phyloP scores from a whole-genome alignment of 495 filamentous ascomycete species.

The Sordaria brevicollis region DNA sequence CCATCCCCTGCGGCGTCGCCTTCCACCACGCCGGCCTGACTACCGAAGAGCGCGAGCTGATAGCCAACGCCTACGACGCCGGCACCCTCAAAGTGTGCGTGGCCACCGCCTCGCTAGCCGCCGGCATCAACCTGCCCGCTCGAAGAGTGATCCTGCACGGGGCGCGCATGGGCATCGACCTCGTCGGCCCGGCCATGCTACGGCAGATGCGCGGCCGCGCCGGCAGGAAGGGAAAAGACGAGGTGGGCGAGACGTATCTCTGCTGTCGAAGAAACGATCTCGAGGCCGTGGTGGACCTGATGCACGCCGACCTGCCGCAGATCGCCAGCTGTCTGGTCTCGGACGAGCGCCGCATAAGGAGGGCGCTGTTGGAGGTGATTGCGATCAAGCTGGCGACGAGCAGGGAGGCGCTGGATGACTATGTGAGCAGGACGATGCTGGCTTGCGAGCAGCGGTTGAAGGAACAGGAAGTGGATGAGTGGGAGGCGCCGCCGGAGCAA shows the following conservation, averaged over 20 bases:
- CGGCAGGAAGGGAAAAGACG: slow-evolving; percentile 75
- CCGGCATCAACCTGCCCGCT: slow-evolving; percentile 66
- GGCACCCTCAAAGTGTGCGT: slow-evolving; percentile 63
- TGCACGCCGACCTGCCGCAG: slow-evolving; percentile 63
- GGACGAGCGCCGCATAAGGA: slow-evolving; percentile 51
- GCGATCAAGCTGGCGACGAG: slow-evolving; percentile 63
- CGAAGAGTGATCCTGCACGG: slow-evolving; percentile 71
- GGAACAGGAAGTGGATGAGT: slow-evolving; percentile 34
- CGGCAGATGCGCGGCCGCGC: slow-evolving; percentile 80
- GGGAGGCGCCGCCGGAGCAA: slow-evolving; percentile 29
- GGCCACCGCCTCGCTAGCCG: slow-evolving; percentile 77
- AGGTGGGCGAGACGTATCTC: slow-evolving; percentile 69
- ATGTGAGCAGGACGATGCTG: slow-evolving; percentile 58
- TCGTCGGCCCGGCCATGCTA: slow-evolving; percentile 69
- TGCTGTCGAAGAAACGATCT: slow-evolving; percentile 65
- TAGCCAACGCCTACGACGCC: slow-evolving; percentile 62
- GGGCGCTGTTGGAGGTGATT: slow-evolving; percentile 66
- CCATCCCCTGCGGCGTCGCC: slow-evolving; percentile 55
- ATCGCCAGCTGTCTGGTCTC: slow-evolving; percentile 60
- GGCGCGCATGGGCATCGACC: slow-evolving; percentile 66
- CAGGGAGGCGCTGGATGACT: slow-evolving; percentile 57
- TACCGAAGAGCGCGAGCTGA: slow-evolving; percentile 66
- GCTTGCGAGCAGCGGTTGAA: slow-evolving; percentile 37
- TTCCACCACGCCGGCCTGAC: slow-evolving; percentile 79
- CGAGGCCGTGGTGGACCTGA: slow-evolving; percentile 55